Evolutionary conservation across 2,329 filamentous ascomycete genomes (phyloP).

Genomic region (Escovopsis weberi): DNA sequence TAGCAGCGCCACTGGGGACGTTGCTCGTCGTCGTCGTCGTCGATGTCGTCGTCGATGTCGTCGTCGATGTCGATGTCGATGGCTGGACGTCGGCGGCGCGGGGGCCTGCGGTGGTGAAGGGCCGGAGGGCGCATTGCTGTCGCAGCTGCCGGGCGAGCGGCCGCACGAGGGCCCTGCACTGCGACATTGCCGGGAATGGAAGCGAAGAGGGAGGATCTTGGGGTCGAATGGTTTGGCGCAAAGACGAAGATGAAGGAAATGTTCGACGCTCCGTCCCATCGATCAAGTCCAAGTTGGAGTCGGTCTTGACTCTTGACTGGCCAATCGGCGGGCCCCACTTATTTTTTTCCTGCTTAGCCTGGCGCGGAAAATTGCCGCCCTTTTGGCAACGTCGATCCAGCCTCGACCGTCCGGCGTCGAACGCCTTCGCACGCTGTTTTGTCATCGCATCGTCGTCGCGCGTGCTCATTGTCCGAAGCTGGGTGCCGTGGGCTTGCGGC

Average conservation of each 20-base stretch:
- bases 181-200: conserved; percentile 33
- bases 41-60: neutral
- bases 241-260: neutral
- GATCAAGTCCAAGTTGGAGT: too few relatives aligned
- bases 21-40: conserved; percentile 11
- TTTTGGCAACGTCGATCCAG: too few relatives aligned
- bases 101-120: conserved; percentile 21
- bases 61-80: too few relatives aligned
- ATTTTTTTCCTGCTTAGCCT: neutral
- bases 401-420: too few relatives aligned
- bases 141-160: conserved; percentile 41
- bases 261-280: too few relatives aligned
- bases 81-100: conserved; percentile 16
- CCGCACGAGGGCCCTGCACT: conserved; percentile 42
- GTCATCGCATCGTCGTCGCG: too few relatives aligned
- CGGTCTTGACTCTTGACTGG: neutral
- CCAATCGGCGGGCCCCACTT: neutral
- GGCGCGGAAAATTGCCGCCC: neutral
- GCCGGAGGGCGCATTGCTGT: conserved; percentile 21
- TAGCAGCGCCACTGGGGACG: too few relatives aligned
- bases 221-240: too few relatives aligned
- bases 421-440: too few relatives aligned
- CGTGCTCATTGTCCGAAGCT: too few relatives aligned
- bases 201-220: neutral
- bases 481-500: too few relatives aligned